Base-by-base conservation (phyloP, 129 eudicot genomes). In the Tagetes erecta region DNA sequence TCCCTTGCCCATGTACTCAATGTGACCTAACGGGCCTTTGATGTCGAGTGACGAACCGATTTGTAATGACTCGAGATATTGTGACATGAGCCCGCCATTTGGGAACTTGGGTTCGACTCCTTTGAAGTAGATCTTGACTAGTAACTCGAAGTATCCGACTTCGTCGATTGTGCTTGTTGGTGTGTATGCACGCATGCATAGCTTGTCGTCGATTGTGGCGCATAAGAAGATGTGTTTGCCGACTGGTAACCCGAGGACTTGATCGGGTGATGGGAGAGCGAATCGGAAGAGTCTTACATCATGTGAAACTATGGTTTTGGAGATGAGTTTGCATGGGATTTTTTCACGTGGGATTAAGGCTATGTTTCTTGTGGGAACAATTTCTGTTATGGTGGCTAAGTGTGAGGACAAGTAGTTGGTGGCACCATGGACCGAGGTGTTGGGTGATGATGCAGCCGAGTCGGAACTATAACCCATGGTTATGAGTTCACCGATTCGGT, bases 111-210 rank as follows among this genome's bases (percentile, higher is more conserved):
- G 96, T 81, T 86, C 84, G 3, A 83, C 86, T 0, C 67, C 81
- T 51, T 82, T 85, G 91, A 91, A 94, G 80, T 94, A 94, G 64
- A 94, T 73, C 64, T 94, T 94, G 0, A 94, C 97, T 0, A 94
- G 81, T 8, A 94, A 84, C 50, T 94, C 99, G 46, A 94, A 91
- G 75, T 86, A 86, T 2, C 99, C 99, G 0, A 86, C 88, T 53
- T 83, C 85, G 38, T 94, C 94, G 12, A 88, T 65, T 5, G 81
- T 68, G 76, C 91, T 86, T 0, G 97, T 79, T 9, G 97, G 97
- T 3, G 99, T 94, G 85, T 94, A 94, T 1, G 97, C 98, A 52
- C 98, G 78, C 98, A 94, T 94, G 77, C 98, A 94, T 0, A 90
- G 87, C 88, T 94, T 94, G 7, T 76, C 94, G 1, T 88, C 88